phyloP scores from a whole-genome alignment of 805 yeast species.

The Metschnikowia hibisci region DNA sequence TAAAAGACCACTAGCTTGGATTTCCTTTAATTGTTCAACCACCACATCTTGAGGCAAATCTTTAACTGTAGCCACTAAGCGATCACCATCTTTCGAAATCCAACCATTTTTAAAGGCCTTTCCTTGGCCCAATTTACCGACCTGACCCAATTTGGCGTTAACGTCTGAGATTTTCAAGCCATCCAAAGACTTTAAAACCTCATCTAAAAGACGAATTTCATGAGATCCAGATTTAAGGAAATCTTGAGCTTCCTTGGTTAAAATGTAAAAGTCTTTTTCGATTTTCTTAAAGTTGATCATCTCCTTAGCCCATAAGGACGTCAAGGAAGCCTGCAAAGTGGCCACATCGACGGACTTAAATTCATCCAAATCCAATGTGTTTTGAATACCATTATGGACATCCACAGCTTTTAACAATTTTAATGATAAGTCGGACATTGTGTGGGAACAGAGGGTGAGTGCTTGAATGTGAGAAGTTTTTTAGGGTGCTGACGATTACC shows the following conservation, averaged over 20 bases:
- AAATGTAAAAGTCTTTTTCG: constrained; percentile 71
- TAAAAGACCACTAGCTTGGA: constrained; percentile 53
- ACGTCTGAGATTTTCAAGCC: constrained; percentile 82
- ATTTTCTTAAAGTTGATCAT: constrained; percentile 72
- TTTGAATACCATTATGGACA: constrained; percentile 52
- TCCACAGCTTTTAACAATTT: constrained; percentile 62
- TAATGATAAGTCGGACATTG: constrained; percentile 68
- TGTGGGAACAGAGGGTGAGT: neutral
- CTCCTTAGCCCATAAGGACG: constrained; percentile 77
- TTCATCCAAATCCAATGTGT: constrained; percentile 52
- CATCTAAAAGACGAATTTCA: constrained; percentile 74
- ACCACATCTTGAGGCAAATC: constrained; percentile 63
- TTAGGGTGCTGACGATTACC: constrained; percentile 14
- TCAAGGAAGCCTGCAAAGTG: constrained; percentile 74
- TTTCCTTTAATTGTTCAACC: constrained; percentile 56
- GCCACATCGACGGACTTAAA: constrained; percentile 66
- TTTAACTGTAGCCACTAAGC: constrained; percentile 58
- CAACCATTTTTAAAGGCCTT: constrained; percentile 97
- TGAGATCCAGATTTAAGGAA: constrained; percentile 83
- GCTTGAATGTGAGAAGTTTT: constrained; percentile 13
- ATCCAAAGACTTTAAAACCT: constrained; percentile 69
- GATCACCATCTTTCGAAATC: constrained; percentile 86
- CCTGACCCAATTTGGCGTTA: constrained; percentile 64
- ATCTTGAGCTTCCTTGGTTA: constrained; percentile 79
- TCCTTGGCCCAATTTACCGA: constrained; percentile 92